Percentiles rank a stretch among this genome's conserved stretches.
These are phyloP conservation scores for Rhizophora mangle DNA, from an alignment of 345 rosid genomes.

Conservation along the genomic window DNA sequence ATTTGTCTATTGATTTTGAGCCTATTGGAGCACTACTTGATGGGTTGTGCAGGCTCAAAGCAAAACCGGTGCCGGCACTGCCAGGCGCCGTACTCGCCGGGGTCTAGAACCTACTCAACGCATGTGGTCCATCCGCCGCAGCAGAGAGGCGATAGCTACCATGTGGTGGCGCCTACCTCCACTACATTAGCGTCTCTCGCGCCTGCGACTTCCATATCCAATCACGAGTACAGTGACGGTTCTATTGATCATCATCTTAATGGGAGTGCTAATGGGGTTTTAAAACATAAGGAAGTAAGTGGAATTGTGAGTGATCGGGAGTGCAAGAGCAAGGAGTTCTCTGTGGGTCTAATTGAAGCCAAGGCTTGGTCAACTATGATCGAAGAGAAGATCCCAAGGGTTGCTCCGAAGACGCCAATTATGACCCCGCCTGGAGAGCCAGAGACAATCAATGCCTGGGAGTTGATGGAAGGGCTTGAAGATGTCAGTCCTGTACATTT, in stretches of 20 bases:
- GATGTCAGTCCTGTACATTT: slow-evolving; percentile 47
- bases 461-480: slow-evolving; percentile 89
- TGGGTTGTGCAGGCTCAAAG: slow-evolving; percentile 92
- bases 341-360: slow-evolving; percentile 60
- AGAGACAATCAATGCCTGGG: slow-evolving; percentile 90
- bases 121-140: slow-evolving; percentile 60
- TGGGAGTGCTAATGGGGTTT: slow-evolving; percentile 10
- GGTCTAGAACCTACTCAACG: slow-evolving; percentile 64
- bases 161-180: slow-evolving; percentile 68
- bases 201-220: slow-evolving; percentile 33
- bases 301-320: neutral
- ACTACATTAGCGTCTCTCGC: slow-evolving; percentile 66
- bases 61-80: slow-evolving; percentile 73
- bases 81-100: slow-evolving; percentile 57
- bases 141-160: slow-evolving; percentile 57
- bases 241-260: neutral
- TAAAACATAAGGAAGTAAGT: slow-evolving; percentile 1
- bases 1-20: neutral
- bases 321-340: slow-evolving; percentile 18
- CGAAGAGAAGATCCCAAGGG: slow-evolving; percentile 60
- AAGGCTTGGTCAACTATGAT: slow-evolving; percentile 90
- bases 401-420: slow-evolving; percentile 61
- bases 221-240: slow-evolving; percentile 23
- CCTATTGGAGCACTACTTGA: slow-evolving; percentile 9
- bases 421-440: slow-evolving; percentile 93